A percentile compares a stretch with the other conserved stretches of the same genome.
These are phyloP conservation scores for Dactylellina parvicollis DNA, from an alignment of 2,329 filamentous ascomycete genomes.

Conservation along the genomic window DNA sequence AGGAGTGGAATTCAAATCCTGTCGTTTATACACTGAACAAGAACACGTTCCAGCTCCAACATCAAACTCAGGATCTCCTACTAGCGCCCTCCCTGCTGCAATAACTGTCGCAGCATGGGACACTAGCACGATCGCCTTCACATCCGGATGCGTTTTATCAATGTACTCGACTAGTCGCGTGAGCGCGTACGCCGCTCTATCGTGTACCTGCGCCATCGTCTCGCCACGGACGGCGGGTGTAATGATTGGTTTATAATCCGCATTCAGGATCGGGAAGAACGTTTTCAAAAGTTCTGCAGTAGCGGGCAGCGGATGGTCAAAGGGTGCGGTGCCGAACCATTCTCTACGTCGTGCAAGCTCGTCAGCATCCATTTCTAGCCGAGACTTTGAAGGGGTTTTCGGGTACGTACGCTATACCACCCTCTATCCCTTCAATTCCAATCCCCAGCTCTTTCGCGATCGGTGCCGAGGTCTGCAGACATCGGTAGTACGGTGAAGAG, in stretches of 20 bases:
- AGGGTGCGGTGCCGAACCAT: conserved; percentile 89
- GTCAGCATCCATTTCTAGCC: background rate
- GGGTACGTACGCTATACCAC: conserved; percentile 56
- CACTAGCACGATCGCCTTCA: conserved; percentile 78
- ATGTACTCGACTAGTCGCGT: conserved; percentile 76
- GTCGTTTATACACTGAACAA: conserved; percentile 55
- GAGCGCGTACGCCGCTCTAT: conserved; percentile 77
- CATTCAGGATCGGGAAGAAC: conserved; percentile 71
- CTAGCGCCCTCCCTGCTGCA: conserved; percentile 75
- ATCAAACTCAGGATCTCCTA: conserved; percentile 56
- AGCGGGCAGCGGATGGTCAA: conserved; percentile 84
- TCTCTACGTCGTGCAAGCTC: conserved; percentile 68
- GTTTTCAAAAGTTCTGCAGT: conserved; percentile 69
- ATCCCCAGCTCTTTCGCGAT: conserved; percentile 67
- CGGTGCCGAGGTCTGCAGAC: conserved; percentile 82
- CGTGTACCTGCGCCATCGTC: conserved; percentile 79
- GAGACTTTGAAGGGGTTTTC: background rate
- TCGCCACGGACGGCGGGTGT: conserved; percentile 80
- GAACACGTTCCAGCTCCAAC: conserved; percentile 58
- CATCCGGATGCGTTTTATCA: conserved; percentile 65
- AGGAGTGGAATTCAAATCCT: conserved; percentile 21
- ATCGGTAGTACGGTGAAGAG: conserved; percentile 86
- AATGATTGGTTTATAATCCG: conserved; percentile 71
- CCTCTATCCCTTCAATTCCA: conserved; percentile 58
- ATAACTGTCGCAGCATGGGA: conserved; percentile 92